Evolutionary conservation across 441 rosid genomes (phyloP), one percentile per base, ranked within the genome.

Genomic region (Eruca vesicaria): DNA sequence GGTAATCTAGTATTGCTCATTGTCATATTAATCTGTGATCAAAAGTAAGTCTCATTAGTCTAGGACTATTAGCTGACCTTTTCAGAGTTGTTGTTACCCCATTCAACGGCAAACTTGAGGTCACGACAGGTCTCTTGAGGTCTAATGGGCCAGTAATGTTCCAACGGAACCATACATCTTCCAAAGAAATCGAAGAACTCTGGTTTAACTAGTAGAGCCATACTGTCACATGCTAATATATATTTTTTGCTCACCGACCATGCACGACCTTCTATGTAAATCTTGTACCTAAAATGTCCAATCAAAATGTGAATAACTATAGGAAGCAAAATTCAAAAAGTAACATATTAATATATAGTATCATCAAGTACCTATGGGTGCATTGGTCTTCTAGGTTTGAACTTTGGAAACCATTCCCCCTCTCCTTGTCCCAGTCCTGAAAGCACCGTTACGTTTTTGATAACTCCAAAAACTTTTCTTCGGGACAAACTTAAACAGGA

Each of bases 181-280:
- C 53, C 45, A 78, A 87, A 93, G 82, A 90, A 90, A 66, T 86
- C 91, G 4, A 72, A 86, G 79, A 43, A 90, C 20, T 68, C 64
- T 9, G 93, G 89, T 62, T 78, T 84, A 31, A 89, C 41, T 2
- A 82, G 15, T 69, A 89, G 63, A 0, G 87, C 79, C 83, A 83
- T 82, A 1, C 89, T 86, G 63, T 90, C 85, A 31, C 96, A 90
- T 0, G 94, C 86, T 14, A 93, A 6, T 43, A 89, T 93, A 72
- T 89, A 93, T 56, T 90, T 90, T 76, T 79, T 79, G 26, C 98
- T 90, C 72, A 90, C 95, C 1, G 90, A 85, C 94, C 91, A 89
- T 2, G 85, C 81, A 9, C 11, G 23, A n/a, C 93, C 96, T 76
- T 90, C 96, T 45, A 84, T 36, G 29, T 86, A 87, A 6, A 87